Base-by-base conservation (phyloP, 805 yeast genomes). In the Barnettozyma sp. region DNA sequence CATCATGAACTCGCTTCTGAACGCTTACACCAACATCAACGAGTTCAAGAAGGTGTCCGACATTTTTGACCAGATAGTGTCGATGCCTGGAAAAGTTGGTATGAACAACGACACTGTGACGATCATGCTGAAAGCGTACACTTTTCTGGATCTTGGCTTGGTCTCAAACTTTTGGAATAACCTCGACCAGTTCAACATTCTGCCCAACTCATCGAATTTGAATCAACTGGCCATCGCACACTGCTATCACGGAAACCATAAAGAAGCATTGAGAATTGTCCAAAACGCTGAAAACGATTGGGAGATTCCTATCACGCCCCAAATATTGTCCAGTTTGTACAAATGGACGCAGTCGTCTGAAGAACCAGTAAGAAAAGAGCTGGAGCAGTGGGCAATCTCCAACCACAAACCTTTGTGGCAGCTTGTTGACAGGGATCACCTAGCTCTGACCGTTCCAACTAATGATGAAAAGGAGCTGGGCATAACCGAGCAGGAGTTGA, bases 221-320 rank as follows among this genome's bases (percentile, higher is more conserved):
- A 68, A 66, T 26, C 85, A 80, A 52, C 78, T 72, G 46, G 55
- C 83, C 22, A 71, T 80, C 38, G 83, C 86, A 0, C 78, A 81
- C 52, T 79, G 82, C 41, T 78, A 78, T 45, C 76, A 76, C 50
- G 86, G 81, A 7, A 60, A 68, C 30, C 69, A 66, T 25, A 68
- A 67, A 8, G 67, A 71, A 4, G 92, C 92, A 0, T 56, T 77
- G 6, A 59, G 61, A 13, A 54, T 76, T 19, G 65, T 74, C 4
- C 60, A 64, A 15, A 63, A 62, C 20, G 68, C 76, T 54, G 65
- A 60, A 21, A 31, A 36, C 24, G 70, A 70, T 23, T 63, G 66
- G 41, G 76, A 70, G 26, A 54, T 72, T 5, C 58, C 59, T 24
- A 54, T 75, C 6, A 60, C 67, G 13, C 50, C 54, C 6, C 70